Percentiles rank a stretch among this genome's conserved stretches.
Evolutionary conservation across 2,329 filamentous ascomycete genomes (phyloP).

Genomic region (Colletotrichum destructivum): DNA sequence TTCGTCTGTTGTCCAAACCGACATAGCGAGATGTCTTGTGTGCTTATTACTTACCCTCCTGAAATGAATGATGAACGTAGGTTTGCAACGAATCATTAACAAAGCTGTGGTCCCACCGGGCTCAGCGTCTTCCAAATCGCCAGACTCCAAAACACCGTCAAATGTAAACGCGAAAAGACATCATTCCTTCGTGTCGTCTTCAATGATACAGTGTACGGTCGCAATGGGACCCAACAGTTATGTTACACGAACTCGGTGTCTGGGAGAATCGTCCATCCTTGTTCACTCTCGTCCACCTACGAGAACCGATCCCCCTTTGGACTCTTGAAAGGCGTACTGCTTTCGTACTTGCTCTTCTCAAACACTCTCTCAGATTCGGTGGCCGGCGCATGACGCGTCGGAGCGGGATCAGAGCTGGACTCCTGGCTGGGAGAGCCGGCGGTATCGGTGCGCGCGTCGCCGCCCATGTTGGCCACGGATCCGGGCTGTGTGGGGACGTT

Average conservation of each 20-base stretch:
- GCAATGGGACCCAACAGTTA: conserved; percentile 25
- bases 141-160: background rate
- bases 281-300: conserved; percentile 46
- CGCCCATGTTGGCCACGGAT: conserved; percentile 56
- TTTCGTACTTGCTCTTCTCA: conserved; percentile 94
- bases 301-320: conserved; percentile 91
- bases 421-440: conserved; percentile 79
- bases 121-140: background rate
- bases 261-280: background rate
- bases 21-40: background rate
- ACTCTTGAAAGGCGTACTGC: conserved; percentile 80
- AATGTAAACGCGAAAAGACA: conserved; percentile 8
- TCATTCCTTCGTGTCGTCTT: conserved; percentile 30
- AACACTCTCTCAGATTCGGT: conserved; percentile 76
- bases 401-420: conserved; percentile 84
- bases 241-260: conserved; percentile 29
- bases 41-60: background rate
- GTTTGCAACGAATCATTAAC: conserved; percentile 21
- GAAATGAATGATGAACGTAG: conserved; percentile 3
- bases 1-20: background rate
- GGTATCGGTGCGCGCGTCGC: conserved; percentile 71
- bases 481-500: conserved; percentile 54
- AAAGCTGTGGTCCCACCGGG: background rate
- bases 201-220: conserved; percentile 33
- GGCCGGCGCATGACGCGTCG: conserved; percentile 84